Base-by-base conservation (phyloP, 1,284 basidiomycete species). In the Exobasidium cylindrosporum region DNA sequence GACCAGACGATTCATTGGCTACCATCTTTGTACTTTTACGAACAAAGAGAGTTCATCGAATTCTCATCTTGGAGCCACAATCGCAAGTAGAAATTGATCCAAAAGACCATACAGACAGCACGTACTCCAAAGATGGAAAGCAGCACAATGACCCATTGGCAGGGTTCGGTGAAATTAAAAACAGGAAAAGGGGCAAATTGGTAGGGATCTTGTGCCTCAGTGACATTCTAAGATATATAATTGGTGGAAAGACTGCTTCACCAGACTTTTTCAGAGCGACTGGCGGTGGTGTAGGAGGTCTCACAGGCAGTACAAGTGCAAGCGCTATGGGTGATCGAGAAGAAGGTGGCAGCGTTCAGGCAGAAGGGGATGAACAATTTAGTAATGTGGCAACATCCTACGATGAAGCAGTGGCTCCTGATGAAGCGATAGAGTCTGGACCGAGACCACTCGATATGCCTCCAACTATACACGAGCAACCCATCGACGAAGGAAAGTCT, bases 21-120 rank as follows among this genome's bases (percentile, higher is more conserved):
- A 93, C 91, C 0, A 85, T 98, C 24, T 86, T 99, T 65, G 88
- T 91, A 64, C 86, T 97, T 24, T 90, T 98, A 78, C 91, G 92
- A 81, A 92, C 92, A 76, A 87, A 93, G 32, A 84, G 96, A 26
- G 92, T 97, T 4, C 96, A 99, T 80, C 87, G 96, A 53, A 82
- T 97, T 53, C 50, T 79, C 10, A 66, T 79, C 1, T 32, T 79
- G 14, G 74, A 78, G 54, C 70, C 69, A 1, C 64, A 67, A 54
- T 47, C 57, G 3, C 21, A 6, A 4, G 47, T 49, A 0, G 47
- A 24, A 24, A 28, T 13, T 2, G 26, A 24, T 50, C 21, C 47
- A 28, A 23, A 21, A 4, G 47, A 50, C 13, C 17, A 4, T 28
- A 13, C n/a, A 28, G 26, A 24, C 4, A 28, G 21, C n/a, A 50